Percentiles rank a stretch among this genome's conserved stretches.
phyloP scores from a whole-genome alignment of 768 basidiomycete genomes.

The Lactarius psammicola region DNA sequence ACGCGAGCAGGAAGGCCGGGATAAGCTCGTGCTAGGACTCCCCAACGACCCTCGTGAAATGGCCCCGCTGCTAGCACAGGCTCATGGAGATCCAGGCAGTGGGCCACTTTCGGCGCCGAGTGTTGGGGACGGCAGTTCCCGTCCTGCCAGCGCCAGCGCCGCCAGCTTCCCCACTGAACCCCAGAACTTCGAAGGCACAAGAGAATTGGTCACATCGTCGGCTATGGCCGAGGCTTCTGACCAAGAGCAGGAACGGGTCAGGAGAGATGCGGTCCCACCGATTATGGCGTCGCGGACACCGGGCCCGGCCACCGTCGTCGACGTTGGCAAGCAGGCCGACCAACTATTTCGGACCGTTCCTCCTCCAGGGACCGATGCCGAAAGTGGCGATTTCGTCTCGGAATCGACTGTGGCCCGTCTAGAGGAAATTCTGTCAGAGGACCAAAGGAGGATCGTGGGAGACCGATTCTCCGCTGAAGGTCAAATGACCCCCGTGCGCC shows the following conservation, averaged over 20 bases:
- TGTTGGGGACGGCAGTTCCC: background rate
- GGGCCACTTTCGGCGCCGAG: background rate
- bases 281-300: background rate
- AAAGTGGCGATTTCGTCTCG: background rate
- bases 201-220: background rate
- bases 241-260: background rate
- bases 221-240: background rate
- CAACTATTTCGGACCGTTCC: background rate
- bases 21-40: conserved; percentile 42
- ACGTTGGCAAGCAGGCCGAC: background rate
- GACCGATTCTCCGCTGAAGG: background rate
- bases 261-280: background rate
- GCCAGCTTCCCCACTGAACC: background rate
- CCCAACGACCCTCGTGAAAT: conserved; percentile 15
- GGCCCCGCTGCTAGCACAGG: conserved; percentile 8
- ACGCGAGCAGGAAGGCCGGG: conserved; percentile 41
- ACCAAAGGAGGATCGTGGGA: conserved; percentile 7
- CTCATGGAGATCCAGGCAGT: conserved; percentile 6
- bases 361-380: background rate
- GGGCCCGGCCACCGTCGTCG: background rate
- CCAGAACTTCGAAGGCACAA: background rate
- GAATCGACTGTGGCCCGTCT: background rate
- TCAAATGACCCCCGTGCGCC: background rate
- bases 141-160: background rate
- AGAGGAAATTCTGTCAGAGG: conserved; percentile 17